Base-by-base conservation (phyloP, 768 basidiomycete genomes). In the Gloeophyllum trabeum region DNA sequence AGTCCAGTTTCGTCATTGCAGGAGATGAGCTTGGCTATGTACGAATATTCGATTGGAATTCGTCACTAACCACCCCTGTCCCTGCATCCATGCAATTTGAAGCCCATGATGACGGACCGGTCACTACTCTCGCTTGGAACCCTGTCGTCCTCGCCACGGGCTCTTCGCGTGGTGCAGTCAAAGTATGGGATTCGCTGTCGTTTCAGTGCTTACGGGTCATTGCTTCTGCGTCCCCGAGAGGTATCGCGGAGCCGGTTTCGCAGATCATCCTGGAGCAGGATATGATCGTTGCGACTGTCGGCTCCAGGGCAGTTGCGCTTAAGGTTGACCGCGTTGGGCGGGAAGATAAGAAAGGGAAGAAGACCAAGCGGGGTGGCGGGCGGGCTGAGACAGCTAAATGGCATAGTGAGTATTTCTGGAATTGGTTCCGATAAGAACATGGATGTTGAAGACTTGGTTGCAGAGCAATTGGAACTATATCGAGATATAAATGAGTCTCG, bases 1-100 rank as follows among this genome's bases (percentile, higher is more conserved):
- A 71, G 40, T 50, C 54, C 7, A 71, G 65, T 51, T 74, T 84
- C 53, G 56, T 87, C 24, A 50, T 87, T 6, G 63, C 61, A 1
- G 86, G 87, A 2, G 81, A 88, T 53, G 59, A 63, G 19, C 62
- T 83, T 20, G 86, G 86, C 1, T 75, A 65, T 32, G 58, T 87
- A 35, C 74, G 66, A 43, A 59, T 85, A 3, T 86, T 80, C 51
- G 65, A 73, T 25, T 81, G 73, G 71, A 41, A 54, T 4, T 41
- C 42, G 14, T 28, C 28, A 10, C 39, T 35, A 16, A 20, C 45
- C 20, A 30, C 42, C 35, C 32, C 46, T 54, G 44, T 58, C 23
- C 52, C 30, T 35, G 70, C 76, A 1, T 46, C 61, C 3, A 62
- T 64, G 43, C 71, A 67, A 41, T 73, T 83, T 42, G 76, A 79